phyloP scores from a whole-genome alignment of 768 basidiomycete genomes.

The Crepidotus variabilis region DNA sequence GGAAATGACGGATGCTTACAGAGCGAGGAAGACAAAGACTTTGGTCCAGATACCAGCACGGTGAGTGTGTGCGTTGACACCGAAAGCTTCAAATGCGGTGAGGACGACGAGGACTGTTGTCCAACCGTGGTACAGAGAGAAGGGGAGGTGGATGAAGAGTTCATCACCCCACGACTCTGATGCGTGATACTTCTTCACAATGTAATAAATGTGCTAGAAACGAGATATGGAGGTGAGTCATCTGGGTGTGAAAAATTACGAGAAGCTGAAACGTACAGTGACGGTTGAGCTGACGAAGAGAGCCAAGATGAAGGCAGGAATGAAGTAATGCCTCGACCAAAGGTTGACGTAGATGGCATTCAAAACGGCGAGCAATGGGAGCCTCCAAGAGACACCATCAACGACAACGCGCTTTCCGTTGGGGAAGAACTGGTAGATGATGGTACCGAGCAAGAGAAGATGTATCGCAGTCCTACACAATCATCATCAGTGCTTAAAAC shows the following conservation, averaged over 20 bases:
- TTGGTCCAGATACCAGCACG: conserved; percentile 87
- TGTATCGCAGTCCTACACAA: conserved; percentile 77
- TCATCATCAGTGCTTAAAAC: conserved; percentile 8
- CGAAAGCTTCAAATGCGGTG: conserved; percentile 86
- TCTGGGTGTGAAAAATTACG: conserved; percentile 12
- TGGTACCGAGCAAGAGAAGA: conserved; percentile 82
- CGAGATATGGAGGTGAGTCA: conserved; percentile 24
- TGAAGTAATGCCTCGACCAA: conserved; percentile 76
- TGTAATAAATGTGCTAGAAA: conserved; percentile 84
- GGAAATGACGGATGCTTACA: conserved; percentile 45
- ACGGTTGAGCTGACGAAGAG: conserved; percentile 80
- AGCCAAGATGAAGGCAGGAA: conserved; percentile 80
- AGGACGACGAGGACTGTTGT: conserved; percentile 80
- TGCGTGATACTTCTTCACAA: conserved; percentile 83
- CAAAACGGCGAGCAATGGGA: conserved; percentile 82
- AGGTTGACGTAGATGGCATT: conserved; percentile 89
- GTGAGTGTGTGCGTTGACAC: conserved; percentile 63
- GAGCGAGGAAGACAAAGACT: conserved; percentile 89
- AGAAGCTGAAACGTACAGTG: conserved; percentile 29
- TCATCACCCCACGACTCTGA: conserved; percentile 69
- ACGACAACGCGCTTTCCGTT: conserved; percentile 74
- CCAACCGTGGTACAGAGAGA: conserved; percentile 95
- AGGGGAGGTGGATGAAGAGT: conserved; percentile 90
- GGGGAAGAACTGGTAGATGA: conserved; percentile 87
- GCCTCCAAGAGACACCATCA: conserved; percentile 88